These are phyloP conservation scores for Claviceps citrina DNA, from an alignment of 2,329 filamentous ascomycete genomes.

Conservation along the genomic window DNA sequence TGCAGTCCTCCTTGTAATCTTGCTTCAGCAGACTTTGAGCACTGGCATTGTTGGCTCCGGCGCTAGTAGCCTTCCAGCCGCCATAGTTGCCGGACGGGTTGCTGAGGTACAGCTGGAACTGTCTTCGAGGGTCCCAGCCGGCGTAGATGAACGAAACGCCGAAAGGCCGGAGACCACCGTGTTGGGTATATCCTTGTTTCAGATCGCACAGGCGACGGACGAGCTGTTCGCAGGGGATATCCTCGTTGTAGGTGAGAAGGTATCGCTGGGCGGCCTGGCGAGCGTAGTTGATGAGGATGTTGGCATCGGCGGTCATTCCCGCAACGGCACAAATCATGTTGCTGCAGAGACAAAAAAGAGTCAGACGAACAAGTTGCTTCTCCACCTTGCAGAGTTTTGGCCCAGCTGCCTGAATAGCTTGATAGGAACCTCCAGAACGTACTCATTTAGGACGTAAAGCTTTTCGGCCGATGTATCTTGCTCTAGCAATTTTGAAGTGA, in stretches of 20 bases:
- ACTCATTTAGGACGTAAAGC: slow-evolving; percentile 99
- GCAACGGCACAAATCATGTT: slow-evolving; percentile 99
- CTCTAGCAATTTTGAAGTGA: slow-evolving; percentile 96
- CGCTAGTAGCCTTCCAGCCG: slow-evolving; percentile 96
- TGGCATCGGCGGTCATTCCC: slow-evolving; percentile 97
- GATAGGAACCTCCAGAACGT: too few species aligned
- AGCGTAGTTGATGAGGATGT: slow-evolving; percentile 99
- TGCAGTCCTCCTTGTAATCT: slow-evolving; percentile 98
- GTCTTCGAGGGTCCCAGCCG: slow-evolving; percentile 84
- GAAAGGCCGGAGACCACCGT: slow-evolving; percentile 93
- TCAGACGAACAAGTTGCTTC: background rate
- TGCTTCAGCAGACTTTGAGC: slow-evolving; percentile 96
- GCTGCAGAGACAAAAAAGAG: slow-evolving; percentile 29
- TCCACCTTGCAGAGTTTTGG: background rate
- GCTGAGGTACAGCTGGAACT: slow-evolving; percentile 98
- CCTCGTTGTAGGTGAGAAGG: slow-evolving; percentile 98
- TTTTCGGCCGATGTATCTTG: slow-evolving; percentile 99
- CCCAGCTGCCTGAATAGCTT: too few species aligned
- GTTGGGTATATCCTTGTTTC: slow-evolving; percentile 98
- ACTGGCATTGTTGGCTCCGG: slow-evolving; percentile 94
- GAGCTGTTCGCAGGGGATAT: slow-evolving; percentile 97
- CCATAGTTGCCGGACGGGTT: slow-evolving; percentile 98
- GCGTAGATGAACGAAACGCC: slow-evolving; percentile 99
- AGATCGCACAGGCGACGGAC: slow-evolving; percentile 92
- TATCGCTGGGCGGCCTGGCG: slow-evolving; percentile 93